Base-by-base conservation (phyloP, 371 early-diverging fungal species). In the Rhizomucor pusillus region DNA sequence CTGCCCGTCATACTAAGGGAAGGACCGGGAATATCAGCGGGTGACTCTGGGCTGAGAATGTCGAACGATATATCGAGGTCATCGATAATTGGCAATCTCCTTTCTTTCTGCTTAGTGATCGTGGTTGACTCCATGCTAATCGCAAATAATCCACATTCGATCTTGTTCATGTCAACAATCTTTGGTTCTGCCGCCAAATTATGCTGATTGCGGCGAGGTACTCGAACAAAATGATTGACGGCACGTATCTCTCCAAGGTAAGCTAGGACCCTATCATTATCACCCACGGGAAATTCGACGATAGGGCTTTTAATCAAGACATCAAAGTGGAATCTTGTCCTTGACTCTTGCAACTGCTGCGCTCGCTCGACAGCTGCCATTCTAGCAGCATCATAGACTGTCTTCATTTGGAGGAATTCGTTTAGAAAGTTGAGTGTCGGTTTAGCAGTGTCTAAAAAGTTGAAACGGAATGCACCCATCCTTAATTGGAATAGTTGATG, bases 171-270 rank as follows among this genome's bases (percentile, higher is more conserved):
- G 6, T 68, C 62, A 0, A 75, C 50, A 1, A 71, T 66, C 47
- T 34, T 5, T 22, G 55, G 45, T 20, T 70, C 69, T 14, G 59
- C 65, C 18, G 49, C 19, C 1, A 56, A 35, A 14, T 64, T 46
- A 20, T 50, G 33, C 2, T 53, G 50, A 11, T 51, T 20, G 33
- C 63, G 52, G 48, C 81, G 66, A 13, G 52, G 59, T 18, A 71
- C 62, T 5, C 60, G 51, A 9, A 47, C 49, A 67, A 92, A 91
- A 43, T 71, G 62, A 64, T 95, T 96, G 16, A 68, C 75, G 1
- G 95, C 91, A 3, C 90, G 78, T 18, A 98, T 86, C 58, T 90
- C 86, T 54, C 99, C 99, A 22, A 95, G 77, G 67, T 93, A 84
- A 24, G 93, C 90, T 3, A 84, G 70, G n/a, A 96, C 59, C 6